A percentile compares a stretch with the other conserved stretches of the same genome.
These are phyloP conservation scores for Baorangia bicolor DNA, from an alignment of 768 basidiomycete genomes.

Conservation along the genomic window DNA sequence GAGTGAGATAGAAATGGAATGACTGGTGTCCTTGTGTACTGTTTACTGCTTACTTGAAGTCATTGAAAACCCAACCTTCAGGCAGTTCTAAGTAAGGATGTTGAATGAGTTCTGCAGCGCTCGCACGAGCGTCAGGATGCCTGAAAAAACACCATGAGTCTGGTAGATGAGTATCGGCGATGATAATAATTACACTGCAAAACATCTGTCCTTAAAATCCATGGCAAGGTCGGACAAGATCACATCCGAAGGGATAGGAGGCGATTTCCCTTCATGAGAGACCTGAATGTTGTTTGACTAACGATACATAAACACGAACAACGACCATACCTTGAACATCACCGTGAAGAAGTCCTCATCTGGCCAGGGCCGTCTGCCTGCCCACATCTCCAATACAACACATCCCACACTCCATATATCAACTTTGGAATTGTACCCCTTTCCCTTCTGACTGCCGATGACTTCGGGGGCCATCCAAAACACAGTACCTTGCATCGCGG, in stretches of 20 bases:
- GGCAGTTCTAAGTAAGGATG: constrained; percentile 78
- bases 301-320: neutral
- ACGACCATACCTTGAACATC: constrained; percentile 78
- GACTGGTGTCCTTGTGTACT: constrained; percentile 16
- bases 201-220: constrained; percentile 87
- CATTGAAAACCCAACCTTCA: constrained; percentile 73
- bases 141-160: constrained; percentile 36
- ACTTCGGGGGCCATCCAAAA: constrained; percentile 99
- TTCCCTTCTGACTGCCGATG: constrained; percentile 72
- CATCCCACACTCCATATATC: constrained; percentile 99
- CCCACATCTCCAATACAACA: constrained; percentile 99
- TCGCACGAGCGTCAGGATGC: constrained; percentile 82
- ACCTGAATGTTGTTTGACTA: constrained; percentile 47
- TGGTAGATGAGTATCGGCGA: neutral
- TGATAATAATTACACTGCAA: constrained; percentile 69
- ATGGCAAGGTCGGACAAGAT: constrained; percentile 70
- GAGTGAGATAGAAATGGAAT: constrained; percentile 23
- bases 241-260: constrained; percentile 87
- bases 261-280: constrained; percentile 79
- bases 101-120: constrained; percentile 70
- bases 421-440: constrained; percentile 94
- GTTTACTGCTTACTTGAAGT: constrained; percentile 34
- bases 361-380: constrained; percentile 92
- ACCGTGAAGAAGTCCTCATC: constrained; percentile 89
- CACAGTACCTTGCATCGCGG: constrained; percentile 96